Percentiles rank a stretch among this genome's conserved stretches.
These are phyloP conservation scores for Yamadazyma atmosphaerica DNA, from an alignment of 1,139 yeast species.

Conservation along the genomic window DNA sequence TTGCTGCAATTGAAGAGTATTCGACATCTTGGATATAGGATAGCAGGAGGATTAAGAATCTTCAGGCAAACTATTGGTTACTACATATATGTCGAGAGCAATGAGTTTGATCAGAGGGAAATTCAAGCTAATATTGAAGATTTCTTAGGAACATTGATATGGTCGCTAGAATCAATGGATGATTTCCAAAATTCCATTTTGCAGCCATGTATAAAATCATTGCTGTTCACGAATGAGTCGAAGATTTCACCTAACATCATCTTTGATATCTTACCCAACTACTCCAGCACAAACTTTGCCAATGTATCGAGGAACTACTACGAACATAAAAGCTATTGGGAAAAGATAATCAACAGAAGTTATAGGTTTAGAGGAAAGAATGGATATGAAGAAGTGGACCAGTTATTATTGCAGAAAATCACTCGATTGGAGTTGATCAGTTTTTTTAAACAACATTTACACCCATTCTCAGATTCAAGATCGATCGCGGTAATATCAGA, in stretches of 20 bases:
- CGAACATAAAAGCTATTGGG: slow-evolving; percentile 48
- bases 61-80: slow-evolving; percentile 55
- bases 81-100: slow-evolving; percentile 42
- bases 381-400: slow-evolving; percentile 39
- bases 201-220: slow-evolving; percentile 33
- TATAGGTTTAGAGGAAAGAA: slow-evolving; percentile 33
- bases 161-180: slow-evolving; percentile 18
- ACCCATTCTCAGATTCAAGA: slow-evolving; percentile 36
- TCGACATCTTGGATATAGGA: slow-evolving; percentile 47
- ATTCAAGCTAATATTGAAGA: slow-evolving; percentile 47
- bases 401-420: slow-evolving; percentile 21
- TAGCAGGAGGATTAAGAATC: slow-evolving; percentile 53
- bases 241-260: slow-evolving; percentile 21
- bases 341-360: slow-evolving; percentile 44
- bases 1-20: slow-evolving; percentile 51
- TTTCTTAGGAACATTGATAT: slow-evolving; percentile 40
- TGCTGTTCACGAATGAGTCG: slow-evolving; percentile 2
- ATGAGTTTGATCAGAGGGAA: slow-evolving; percentile 42
- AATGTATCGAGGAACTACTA: slow-evolving; percentile 26
- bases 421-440: slow-evolving; percentile 26
- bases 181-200: slow-evolving; percentile 34
- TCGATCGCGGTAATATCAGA: slow-evolving; percentile 19
- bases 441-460: slow-evolving; percentile 32
- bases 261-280: slow-evolving; percentile 22
- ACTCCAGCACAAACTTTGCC: slow-evolving; percentile 26